Evolutionary conservation across 768 basidiomycete species (phyloP).

Genomic region (Kwoniella mangroviensis): DNA sequence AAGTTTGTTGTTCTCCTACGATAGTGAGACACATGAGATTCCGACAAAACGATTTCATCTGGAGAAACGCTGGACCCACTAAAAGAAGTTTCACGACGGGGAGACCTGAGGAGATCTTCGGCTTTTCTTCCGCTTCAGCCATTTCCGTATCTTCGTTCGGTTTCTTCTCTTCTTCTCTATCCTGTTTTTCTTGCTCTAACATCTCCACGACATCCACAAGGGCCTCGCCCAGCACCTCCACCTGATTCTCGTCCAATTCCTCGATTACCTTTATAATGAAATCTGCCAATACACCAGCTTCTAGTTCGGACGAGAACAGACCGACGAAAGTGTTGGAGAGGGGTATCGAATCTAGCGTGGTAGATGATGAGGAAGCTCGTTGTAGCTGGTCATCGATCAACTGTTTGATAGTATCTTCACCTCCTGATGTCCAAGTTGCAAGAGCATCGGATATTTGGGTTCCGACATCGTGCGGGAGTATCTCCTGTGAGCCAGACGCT

Average conservation of each 20-base stretch:
- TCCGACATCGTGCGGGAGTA: slow-evolving; percentile 10
- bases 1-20: slow-evolving; percentile 27
- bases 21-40: slow-evolving; percentile 1
- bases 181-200: slow-evolving; percentile 38
- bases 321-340: slow-evolving; percentile 18
- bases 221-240: slow-evolving; percentile 24
- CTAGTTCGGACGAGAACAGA: slow-evolving; percentile 13
- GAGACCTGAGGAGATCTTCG: slow-evolving; percentile 20
- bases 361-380: slow-evolving; percentile 5
- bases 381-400: slow-evolving; percentile 7
- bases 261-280: slow-evolving; percentile 5
- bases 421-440: slow-evolving; percentile 17
- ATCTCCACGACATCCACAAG: slow-evolving; percentile 32
- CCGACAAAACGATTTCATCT: neutral
- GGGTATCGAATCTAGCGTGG: slow-evolving; percentile 15
- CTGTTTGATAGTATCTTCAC: slow-evolving; percentile 4
- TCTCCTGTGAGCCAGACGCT: slow-evolving; percentile 1
- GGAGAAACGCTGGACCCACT: slow-evolving; percentile 24
- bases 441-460: slow-evolving; percentile 18
- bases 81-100: slow-evolving; percentile 38
- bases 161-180: slow-evolving; percentile 21
- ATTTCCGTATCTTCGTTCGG: slow-evolving; percentile 17
- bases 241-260: slow-evolving; percentile 11
- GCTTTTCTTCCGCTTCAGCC: slow-evolving; percentile 8
- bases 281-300: slow-evolving; percentile 19